Conservation (phyloP, 805 yeast genomes). For the Huiozyma sinensis region DNA sequence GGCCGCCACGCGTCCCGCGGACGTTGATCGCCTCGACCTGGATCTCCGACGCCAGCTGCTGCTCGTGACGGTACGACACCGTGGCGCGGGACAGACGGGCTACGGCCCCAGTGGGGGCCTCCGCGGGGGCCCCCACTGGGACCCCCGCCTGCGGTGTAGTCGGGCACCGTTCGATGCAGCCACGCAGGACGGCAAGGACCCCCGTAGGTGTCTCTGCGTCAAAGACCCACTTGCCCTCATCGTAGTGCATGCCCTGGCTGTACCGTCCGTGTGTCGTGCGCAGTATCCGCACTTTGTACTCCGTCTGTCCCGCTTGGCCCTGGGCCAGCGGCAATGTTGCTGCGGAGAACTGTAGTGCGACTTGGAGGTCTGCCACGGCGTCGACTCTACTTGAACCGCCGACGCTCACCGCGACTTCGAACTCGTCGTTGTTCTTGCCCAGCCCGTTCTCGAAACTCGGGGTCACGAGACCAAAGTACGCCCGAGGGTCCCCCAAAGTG, state of each 20-base stretch:
- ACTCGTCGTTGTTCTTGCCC: constrained; percentile 31
- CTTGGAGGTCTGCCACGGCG: constrained; percentile 36
- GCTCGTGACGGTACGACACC: constrained; percentile 43
- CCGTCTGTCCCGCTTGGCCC: constrained; percentile 11
- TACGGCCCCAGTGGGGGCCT: neutral
- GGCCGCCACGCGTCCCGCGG: constrained; percentile 20
- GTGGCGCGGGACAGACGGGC: constrained; percentile 13
- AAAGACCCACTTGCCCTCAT: constrained; percentile 46
- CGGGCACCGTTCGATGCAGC: constrained; percentile 31
- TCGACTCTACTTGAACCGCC: constrained; percentile 35
- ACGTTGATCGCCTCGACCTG: constrained; percentile 57
- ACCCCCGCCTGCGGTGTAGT: neutral
- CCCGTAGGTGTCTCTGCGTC: constrained; percentile 52
- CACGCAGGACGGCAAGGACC: constrained; percentile 56
- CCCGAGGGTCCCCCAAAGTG: constrained; percentile 31
- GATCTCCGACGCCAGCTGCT: constrained; percentile 59
- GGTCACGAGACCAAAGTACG: constrained; percentile 19
- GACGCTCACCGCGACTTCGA: constrained; percentile 27
- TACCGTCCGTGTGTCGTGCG: constrained; percentile 74
- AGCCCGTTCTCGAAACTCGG: constrained; percentile 25
- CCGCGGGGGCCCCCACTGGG: neutral
- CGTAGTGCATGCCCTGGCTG: constrained; percentile 36
- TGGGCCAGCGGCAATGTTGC: neutral
- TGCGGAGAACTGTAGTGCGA: constrained; percentile 28
- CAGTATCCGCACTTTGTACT: constrained; percentile 39